Conservation (phyloP, 1,284 basidiomycete species). For the Microbotryomycetes sp. region DNA sequence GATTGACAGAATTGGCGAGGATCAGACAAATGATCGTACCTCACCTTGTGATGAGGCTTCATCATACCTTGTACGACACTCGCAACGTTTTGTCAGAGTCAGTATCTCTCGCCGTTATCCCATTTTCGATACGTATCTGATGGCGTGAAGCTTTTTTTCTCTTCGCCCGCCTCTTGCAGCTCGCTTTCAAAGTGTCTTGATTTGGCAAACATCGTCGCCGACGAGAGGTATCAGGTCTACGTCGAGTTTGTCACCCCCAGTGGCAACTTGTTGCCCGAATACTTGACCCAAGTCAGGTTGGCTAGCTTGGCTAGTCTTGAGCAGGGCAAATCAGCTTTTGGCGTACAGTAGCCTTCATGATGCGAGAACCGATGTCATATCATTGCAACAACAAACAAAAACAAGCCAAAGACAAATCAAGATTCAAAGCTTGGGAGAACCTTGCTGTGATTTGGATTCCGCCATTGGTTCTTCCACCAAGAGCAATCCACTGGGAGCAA, state of each 20-base stretch:
- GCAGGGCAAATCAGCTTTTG: constrained; percentile 48
- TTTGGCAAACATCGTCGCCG: constrained; percentile 76
- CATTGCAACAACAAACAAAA: no score
- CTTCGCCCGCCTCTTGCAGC: constrained; percentile 43
- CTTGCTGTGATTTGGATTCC: no score
- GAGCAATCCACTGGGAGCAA: not conserved
- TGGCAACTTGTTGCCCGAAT: constrained; percentile 56
- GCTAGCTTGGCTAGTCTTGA: constrained; percentile 64
- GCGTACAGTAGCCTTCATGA: no score
- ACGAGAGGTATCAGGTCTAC: constrained; percentile 78
- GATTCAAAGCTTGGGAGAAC: no score
- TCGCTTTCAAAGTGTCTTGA: constrained; percentile 72
- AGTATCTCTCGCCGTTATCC: no score
- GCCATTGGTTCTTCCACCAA: not conserved
- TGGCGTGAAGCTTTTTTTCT: not conserved
- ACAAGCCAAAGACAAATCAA: no score
- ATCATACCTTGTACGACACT: constrained; percentile 63
- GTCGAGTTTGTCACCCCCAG: constrained; percentile 68
- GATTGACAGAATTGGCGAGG: constrained; percentile 61
- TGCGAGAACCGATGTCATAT: no score
- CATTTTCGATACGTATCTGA: not conserved
- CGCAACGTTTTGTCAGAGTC: constrained; percentile 59
- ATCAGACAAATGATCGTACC: constrained; percentile 86
- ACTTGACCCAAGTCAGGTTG: constrained; percentile 61
- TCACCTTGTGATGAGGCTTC: constrained; percentile 79